These are phyloP conservation scores for Apiotrichum sp. DNA, from an alignment of 1,284 basidiomycete genomes.

Conservation along the genomic window DNA sequence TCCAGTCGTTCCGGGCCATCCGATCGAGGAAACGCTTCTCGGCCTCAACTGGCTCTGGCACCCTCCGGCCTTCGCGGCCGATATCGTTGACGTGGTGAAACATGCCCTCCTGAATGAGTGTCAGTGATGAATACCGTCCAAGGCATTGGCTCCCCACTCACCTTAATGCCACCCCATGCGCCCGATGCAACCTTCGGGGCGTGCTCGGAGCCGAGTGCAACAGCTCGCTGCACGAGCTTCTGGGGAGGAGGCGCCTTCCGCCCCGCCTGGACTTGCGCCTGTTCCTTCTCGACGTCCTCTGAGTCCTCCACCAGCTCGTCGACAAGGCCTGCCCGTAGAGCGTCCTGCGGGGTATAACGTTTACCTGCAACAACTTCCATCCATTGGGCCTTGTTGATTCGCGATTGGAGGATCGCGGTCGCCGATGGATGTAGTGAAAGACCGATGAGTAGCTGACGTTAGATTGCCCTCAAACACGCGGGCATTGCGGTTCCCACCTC, in stretches of 20 bases:
- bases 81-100: background rate
- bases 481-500: conserved; percentile 55
- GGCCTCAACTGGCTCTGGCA: background rate
- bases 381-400: conserved; percentile 34
- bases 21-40: background rate
- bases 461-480: background rate
- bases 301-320: conserved; percentile 58
- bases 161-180: conserved; percentile 53
- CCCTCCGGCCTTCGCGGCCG: background rate
- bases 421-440: conserved; percentile 49
- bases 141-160: conserved; percentile 20
- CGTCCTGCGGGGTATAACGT: conserved; percentile 70
- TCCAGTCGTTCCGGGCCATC: background rate
- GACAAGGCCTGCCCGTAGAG: conserved; percentile 62
- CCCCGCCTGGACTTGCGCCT: background rate
- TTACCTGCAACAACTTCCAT: conserved; percentile 74
- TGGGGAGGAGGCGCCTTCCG: conserved; percentile 22
- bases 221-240: conserved; percentile 53
- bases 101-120: background rate
- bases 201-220: conserved; percentile 44
- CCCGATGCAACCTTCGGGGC: conserved; percentile 47
- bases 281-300: conserved; percentile 31
- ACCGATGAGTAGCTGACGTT: conserved; percentile 56
- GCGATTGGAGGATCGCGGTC: conserved; percentile 54
- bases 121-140: no score